Conservation (phyloP, 768 basidiomycete species). For the Sutorius australiensis region DNA sequence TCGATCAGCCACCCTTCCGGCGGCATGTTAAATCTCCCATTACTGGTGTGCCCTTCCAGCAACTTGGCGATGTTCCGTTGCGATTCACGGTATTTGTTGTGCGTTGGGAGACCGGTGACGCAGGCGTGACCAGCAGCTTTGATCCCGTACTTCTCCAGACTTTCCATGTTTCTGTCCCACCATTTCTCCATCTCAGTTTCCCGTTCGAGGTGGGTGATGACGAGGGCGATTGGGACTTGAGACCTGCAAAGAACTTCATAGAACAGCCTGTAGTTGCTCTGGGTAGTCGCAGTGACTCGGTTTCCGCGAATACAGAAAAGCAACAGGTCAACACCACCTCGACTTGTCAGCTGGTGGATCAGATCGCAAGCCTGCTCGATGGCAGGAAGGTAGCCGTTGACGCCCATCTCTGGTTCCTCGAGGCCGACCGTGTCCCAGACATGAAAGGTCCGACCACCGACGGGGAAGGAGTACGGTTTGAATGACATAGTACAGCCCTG, state of each 20-base stretch:
- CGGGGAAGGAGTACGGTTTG: constrained; percentile 24
- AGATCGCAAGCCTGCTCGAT: constrained; percentile 32
- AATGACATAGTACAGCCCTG: constrained; percentile 38
- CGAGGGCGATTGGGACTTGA: constrained; percentile 29
- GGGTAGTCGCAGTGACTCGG: constrained; percentile 34
- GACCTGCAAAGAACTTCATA: constrained; percentile 39
- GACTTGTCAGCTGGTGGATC: constrained; percentile 27
- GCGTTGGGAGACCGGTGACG: constrained; percentile 32
- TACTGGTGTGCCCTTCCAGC: constrained; percentile 10
- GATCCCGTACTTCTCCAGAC: constrained; percentile 27
- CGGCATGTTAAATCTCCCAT: constrained; percentile 26
- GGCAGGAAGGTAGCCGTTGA: constrained; percentile 25
- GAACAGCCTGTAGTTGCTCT: constrained; percentile 41
- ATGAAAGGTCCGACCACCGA: constrained; percentile 13
- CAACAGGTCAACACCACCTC: constrained; percentile 39
- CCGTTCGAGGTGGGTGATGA: constrained; percentile 40
- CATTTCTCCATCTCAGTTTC: constrained; percentile 33
- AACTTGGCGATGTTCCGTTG: constrained; percentile 13
- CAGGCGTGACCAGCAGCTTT: constrained; percentile 31
- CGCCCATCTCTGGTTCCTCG: constrained; percentile 28
- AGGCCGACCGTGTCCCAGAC: constrained; percentile 38
- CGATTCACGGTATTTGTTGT: constrained; percentile 28
- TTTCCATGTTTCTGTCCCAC: constrained; percentile 29
- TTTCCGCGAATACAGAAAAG: constrained; percentile 41
- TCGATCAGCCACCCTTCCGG: constrained; percentile 23